Evolutionary conservation across 2,329 filamentous ascomycete species (phyloP).

Genomic region (Aciculosporium take): DNA sequence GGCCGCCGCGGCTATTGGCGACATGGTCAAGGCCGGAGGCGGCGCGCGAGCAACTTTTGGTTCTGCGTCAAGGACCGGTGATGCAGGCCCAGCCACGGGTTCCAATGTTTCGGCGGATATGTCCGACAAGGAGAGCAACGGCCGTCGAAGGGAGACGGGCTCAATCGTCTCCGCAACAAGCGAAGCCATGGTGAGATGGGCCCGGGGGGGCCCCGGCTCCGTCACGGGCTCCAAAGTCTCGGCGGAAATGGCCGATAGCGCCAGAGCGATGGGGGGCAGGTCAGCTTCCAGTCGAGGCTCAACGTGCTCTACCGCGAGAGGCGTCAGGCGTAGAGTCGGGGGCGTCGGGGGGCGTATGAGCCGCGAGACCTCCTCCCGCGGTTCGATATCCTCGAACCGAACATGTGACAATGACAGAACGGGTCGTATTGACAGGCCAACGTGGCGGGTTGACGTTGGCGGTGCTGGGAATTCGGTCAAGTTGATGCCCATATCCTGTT

Average conservation of each 20-base stretch:
- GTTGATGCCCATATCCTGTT: conserved; percentile 35
- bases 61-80: background rate
- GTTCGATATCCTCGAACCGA: conserved; percentile 29
- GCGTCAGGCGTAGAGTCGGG: conserved; percentile 16
- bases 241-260: conserved; percentile 17
- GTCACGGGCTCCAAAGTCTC: conserved; percentile 22
- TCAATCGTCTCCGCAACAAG: conserved; percentile 18
- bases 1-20: conserved; percentile 16
- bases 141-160: conserved; percentile 6
- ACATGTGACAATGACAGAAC: conserved; percentile 30
- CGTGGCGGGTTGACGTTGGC: conserved; percentile 25
- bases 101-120: conserved; percentile 14
- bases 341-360: conserved; percentile 16
- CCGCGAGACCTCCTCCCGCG: conserved; percentile 22
- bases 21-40: conserved; percentile 15
- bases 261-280: conserved; percentile 11
- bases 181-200: conserved; percentile 16
- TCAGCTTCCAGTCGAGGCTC: conserved; percentile 17
- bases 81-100: conserved; percentile 15
- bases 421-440: conserved; percentile 18
- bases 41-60: background rate
- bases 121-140: conserved; percentile 12
- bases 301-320: conserved; percentile 16
- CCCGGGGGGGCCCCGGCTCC: conserved; percentile 9
- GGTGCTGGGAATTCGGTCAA: conserved; percentile 41